Conservation (phyloP, 352 stramenopile species). For the Pythium dissotocum region DNA sequence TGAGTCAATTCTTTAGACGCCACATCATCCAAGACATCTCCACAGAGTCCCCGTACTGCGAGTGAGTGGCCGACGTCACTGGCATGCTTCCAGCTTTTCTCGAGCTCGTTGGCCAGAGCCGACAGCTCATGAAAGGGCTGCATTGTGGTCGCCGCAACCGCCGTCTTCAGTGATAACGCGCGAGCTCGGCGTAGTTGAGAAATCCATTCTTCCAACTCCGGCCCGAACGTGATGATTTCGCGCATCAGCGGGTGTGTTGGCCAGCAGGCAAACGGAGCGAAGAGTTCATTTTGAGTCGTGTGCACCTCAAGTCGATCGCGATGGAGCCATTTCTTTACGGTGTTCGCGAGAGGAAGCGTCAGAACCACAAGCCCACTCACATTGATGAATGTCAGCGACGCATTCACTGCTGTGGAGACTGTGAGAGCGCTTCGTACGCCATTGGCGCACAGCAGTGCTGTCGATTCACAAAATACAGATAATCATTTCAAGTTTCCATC, state of each 20-base stretch:
- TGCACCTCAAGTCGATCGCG: neutral
- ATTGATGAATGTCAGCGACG: conserved; percentile 55
- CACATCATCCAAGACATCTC: neutral
- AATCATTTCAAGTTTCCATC: neutral
- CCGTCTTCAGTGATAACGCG: conserved; percentile 1
- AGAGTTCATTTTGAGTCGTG: neutral
- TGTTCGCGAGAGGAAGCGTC: conserved; percentile 22
- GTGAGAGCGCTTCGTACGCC: conserved; percentile 62
- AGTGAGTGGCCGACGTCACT: conserved; percentile 11
- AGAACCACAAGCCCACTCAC: conserved; percentile 28
- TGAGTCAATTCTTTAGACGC: no score
- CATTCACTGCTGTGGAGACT: conserved; percentile 53
- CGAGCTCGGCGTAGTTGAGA: neutral
- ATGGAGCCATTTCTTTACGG: conserved; percentile 6
- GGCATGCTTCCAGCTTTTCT: conserved; percentile 4
- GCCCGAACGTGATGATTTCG: conserved; percentile 1
- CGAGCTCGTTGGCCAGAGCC: neutral
- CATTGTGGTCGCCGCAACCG: neutral
- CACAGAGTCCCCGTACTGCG: neutral
- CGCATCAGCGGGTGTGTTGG: conserved; percentile 17
- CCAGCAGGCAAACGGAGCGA: conserved; percentile 10
- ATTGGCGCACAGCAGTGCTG: conserved; percentile 59
- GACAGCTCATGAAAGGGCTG: conserved; percentile 17
- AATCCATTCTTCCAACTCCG: conserved; percentile 10
- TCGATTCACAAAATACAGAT: neutral